Base-by-base conservation (phyloP, 495 filamentous ascomycete species). In the Collariella sp. region DNA sequence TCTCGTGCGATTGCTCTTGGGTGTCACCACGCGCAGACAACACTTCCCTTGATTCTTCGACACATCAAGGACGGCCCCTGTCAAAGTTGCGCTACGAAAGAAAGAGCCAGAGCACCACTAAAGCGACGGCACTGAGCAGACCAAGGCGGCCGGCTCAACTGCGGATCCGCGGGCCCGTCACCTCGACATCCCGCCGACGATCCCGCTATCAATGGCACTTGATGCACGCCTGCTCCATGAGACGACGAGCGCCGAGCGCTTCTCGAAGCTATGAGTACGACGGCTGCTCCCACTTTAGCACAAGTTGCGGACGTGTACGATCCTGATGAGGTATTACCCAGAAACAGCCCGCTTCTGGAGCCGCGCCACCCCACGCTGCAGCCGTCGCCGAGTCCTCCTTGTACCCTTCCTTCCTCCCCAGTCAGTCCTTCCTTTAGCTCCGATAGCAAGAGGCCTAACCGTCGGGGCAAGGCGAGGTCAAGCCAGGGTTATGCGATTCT, bases 401-500 rank as follows among this genome's bases (percentile, higher is more conserved):
- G 61, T 38, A 59, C 60, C 46, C 35, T 64, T 22, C 56, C 67
- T 51, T 56, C 63, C 53, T 58, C 61, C 46, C 60, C 64, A 67
- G 65, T 68, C 60, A 74, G 72, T 72, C 62, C 61, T 61, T 57
- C 67, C 60, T 52, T 64, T 50, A 69, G 62, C 46, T 51, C 60
- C 50, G 66, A 66, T 50, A 52, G 56, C 48, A 70, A 65, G 57
- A 69, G 62, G 65, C 69, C 73, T 68, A 70, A 69, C 66, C 59
- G 65, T 67, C 72, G 71, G 45, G 63, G 57, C 52, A 72, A 69
- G 69, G 54, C 66, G 56, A 64, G 62, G 58, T 64, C 69, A 47
- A 70, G 62, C 54, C 73, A 70, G 56, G 80, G 76, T 60, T 77
- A 83, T 76, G 77, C 69, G 40, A 73, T 81, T 46, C 64, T 83